Evolutionary conservation across 768 basidiomycete genomes (phyloP), one percentile per base, ranked within the genome.

Genomic region (Kwoniella botswanensis): DNA sequence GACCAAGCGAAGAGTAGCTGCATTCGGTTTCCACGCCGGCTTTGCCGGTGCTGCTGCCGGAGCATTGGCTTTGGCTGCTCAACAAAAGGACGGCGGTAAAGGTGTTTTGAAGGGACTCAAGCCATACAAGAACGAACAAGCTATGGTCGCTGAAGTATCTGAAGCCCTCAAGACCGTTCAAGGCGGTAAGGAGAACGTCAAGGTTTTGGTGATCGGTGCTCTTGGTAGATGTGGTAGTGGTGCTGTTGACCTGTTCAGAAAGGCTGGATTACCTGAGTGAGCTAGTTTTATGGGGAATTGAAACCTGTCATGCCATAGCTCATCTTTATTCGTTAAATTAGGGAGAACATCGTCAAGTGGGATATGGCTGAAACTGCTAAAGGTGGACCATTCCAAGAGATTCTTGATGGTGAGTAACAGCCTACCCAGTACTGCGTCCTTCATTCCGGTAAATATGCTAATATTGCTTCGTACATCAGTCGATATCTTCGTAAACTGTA

Each of bases 401-500:
- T 99, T 70, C 88, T 98, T 35, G 93, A 93, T 73, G 86, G 86
- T 86, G 61, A 74, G 85, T 65, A 50, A 18, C 6, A 50, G 18
- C 52, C 26, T 73, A 53, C 21, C 55, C 13, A 4, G 21, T 11
- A 13, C 9, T 10, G 2, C 17, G 21, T 57, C 46, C 55, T 13
- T 22, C 15, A 4, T 12, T 13, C 24, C 44, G 55, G 44, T 42
- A 41, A 12, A 41, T 18, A 63, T 22, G 9, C 18, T 50, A 22
- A 15, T 63, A 10, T 12, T 15, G 11, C 9, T 13, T 11, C 26
- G 41, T 55, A 44, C 63, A 52, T 71, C 35, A 86, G 96, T 94
- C 73, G 96, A 99, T 85, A 90, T 99, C 78, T 98, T 99, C 80
- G 89, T 98, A 87, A 99, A 99, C 86, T 98, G 97, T 88, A 99